Conservation (phyloP, 495 filamentous ascomycete species). For the Podospora bellae-mahoneyi region DNA sequence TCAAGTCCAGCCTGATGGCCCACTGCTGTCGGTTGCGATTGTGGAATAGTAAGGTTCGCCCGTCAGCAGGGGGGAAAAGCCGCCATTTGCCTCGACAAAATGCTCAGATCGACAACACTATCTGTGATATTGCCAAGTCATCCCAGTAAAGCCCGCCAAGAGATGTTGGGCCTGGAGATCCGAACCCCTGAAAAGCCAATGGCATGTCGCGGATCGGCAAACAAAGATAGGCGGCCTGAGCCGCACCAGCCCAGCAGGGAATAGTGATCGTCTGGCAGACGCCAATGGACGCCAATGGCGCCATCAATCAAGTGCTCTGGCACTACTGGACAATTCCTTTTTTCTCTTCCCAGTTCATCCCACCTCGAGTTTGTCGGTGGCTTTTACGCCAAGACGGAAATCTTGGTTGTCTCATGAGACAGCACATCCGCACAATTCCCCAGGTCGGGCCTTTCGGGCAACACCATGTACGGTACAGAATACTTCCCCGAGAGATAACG, state of each 20-base stretch:
- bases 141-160: constrained; percentile 7
- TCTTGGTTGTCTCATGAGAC: constrained; percentile 1
- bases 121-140: constrained; percentile 8
- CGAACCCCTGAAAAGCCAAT: neutral
- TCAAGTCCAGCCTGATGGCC: neutral
- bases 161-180: constrained; percentile 1
- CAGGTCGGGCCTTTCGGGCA: constrained; percentile 11
- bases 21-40: neutral
- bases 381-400: constrained; percentile 5
- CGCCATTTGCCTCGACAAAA: neutral
- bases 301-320: neutral
- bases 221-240: neutral
- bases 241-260: neutral
- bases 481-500: constrained; percentile 1
- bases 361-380: neutral
- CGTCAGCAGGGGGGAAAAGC: neutral
- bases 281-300: neutral
- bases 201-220: neutral
- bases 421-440: neutral
- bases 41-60: neutral
- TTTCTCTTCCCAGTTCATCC: neutral
- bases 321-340: neutral
- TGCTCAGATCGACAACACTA: constrained; percentile 1
- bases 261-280: neutral
- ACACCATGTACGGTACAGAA: constrained; percentile 1